These are phyloP conservation scores for Kregervanrija fluxuum DNA, from an alignment of 805 yeast species.

Conservation along the genomic window DNA sequence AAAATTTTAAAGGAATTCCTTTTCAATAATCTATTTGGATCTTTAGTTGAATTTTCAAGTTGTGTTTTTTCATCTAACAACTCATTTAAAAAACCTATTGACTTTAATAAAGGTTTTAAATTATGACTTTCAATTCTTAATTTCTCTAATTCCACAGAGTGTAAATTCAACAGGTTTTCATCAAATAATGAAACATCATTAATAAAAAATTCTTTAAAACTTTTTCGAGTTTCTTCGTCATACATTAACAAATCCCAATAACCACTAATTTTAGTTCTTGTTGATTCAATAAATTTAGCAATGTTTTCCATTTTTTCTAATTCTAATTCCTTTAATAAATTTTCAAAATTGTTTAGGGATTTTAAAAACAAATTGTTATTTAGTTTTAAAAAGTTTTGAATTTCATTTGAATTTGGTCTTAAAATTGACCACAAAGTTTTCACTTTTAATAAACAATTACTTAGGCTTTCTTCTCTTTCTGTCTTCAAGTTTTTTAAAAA, in stretches of 20 bases:
- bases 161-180: constrained; percentile 54
- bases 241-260: constrained; percentile 60
- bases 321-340: constrained; percentile 51
- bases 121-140: constrained; percentile 44
- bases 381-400: constrained; percentile 28
- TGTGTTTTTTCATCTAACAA: constrained; percentile 53
- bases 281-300: constrained; percentile 57
- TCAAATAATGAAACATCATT: constrained; percentile 35
- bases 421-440: constrained; percentile 38
- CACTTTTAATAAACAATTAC: constrained; percentile 28
- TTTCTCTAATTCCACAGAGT: constrained; percentile 53
- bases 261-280: constrained; percentile 50
- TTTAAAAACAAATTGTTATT: constrained; percentile 41
- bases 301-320: constrained; percentile 56
- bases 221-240: constrained; percentile 40
- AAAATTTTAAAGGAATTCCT: constrained; percentile 74
- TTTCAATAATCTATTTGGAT: constrained; percentile 70
- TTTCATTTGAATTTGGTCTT: constrained; percentile 26
- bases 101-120: constrained; percentile 47
- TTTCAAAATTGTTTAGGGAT: constrained; percentile 43
- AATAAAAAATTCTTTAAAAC: constrained; percentile 37
- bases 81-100: constrained; percentile 48
- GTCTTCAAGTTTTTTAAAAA: constrained; percentile 26
- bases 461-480: constrained; percentile 31
- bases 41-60: constrained; percentile 64